Base-by-base conservation (phyloP, 2,329 filamentous ascomycete species). In the Pyrenophora teres region DNA sequence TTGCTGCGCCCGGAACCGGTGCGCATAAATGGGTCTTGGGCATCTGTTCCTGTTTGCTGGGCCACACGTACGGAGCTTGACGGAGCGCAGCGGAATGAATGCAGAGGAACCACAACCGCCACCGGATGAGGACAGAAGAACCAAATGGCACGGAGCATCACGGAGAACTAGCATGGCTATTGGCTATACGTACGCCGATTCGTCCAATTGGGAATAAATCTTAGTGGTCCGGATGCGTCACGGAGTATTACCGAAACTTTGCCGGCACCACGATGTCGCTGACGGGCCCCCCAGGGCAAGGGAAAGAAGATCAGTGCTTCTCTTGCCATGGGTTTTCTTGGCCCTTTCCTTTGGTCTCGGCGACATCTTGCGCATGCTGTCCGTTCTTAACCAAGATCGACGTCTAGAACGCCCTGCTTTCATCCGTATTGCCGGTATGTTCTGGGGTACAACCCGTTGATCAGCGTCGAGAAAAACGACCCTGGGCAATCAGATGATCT, bases 351-450 rank as follows among this genome's bases (percentile, higher is more conserved):
- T 36, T 30, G 39, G 31, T 32, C 19, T 36, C 32, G 32, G 32
- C 40, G 23, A 49, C 23, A 16, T 33, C 13, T 39, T 23, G 32
- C 44, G 19, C 27, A 10, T 32, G n/a, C 9, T 10, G 30, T 33
- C 40, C 16, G 18, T 36, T 21, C 40, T 31, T 15, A 50, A 27
- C 45, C 45, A 46, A 37, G 52, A 52, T 57, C 47, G 47, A 44
- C 45, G 47, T 56, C 43, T 38, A 19, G 32, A 21, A 44, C 33
- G 32, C 33, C 30, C 33, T 25, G 36, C 27, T 56, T 52, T 55
- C 52, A 58, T 15, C 55, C 55, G 52, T 42, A 52, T 47, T 52
- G 46, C 45, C 45, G 50, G 50, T 25, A 48, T n/a, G 15, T 32
- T 18, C 31, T 21, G 32, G 46, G 41, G 30, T 40, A 39, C 27